phyloP scores from a whole-genome alignment of 2,329 filamentous ascomycete species.

The Fusarium phyllophilum region DNA sequence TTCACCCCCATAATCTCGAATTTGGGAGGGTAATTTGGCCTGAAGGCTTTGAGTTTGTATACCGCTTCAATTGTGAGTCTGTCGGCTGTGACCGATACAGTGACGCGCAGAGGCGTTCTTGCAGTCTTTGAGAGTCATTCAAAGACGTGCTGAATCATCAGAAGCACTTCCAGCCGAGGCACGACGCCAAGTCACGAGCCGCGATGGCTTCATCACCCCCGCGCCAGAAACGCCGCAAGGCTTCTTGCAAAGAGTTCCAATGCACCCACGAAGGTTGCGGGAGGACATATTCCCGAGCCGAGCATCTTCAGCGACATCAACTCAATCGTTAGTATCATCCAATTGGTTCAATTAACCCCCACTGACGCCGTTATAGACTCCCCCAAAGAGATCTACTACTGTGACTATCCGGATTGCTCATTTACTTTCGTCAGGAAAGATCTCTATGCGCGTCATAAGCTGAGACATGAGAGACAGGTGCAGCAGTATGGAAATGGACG shows the following conservation, averaged over 20 bases:
- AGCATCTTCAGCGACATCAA: constrained; percentile 44
- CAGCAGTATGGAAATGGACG: constrained; percentile 43
- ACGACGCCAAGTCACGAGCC: constrained; percentile 17
- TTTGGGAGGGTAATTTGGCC: constrained; percentile 1
- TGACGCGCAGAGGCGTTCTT: neutral
- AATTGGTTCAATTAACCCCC: neutral
- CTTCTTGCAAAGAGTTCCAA: constrained; percentile 45
- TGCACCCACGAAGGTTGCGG: constrained; percentile 46
- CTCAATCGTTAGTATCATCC: constrained; percentile 37
- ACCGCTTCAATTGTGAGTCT: constrained; percentile 1
- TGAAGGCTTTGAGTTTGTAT: constrained; percentile 8
- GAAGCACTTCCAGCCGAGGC: constrained; percentile 17
- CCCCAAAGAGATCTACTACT: constrained; percentile 46
- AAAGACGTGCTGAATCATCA: neutral
- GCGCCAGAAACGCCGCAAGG: constrained; percentile 46
- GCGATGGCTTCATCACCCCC: constrained; percentile 44
- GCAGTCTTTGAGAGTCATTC: neutral
- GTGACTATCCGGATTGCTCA: constrained; percentile 44
- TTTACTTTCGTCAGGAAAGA: constrained; percentile 46
- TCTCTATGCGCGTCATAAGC: constrained; percentile 43
- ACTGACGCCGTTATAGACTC: constrained; percentile 40
- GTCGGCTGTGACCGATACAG: neutral
- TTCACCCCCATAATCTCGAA: constrained; percentile 37
- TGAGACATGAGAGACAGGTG: constrained; percentile 43
- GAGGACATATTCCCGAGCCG: constrained; percentile 43